These are phyloP conservation scores for Byssoonygena ceratinophila DNA, from an alignment of 2,329 filamentous ascomycete genomes.

Conservation along the genomic window DNA sequence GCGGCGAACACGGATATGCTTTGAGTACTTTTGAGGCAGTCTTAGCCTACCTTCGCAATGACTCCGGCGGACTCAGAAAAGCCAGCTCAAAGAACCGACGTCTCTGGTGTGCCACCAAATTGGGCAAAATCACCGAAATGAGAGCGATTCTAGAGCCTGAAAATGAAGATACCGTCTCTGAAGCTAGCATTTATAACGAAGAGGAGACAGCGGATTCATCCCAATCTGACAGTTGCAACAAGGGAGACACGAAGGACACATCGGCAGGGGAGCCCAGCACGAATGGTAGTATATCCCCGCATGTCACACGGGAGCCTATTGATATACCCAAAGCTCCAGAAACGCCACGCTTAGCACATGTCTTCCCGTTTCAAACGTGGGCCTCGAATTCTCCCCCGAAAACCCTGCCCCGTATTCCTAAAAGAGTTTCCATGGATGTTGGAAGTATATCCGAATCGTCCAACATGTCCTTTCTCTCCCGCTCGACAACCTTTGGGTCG, in stretches of 20 bases:
- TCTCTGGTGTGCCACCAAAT: slow-evolving; percentile 74
- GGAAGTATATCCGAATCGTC: slow-evolving; percentile 81
- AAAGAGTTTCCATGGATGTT: slow-evolving; percentile 81
- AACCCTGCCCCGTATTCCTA: slow-evolving; percentile 46
- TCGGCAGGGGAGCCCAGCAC: slow-evolving; percentile 20
- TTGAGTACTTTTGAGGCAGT: slow-evolving; percentile 94
- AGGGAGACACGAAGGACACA: slow-evolving; percentile 19
- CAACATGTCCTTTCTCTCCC: slow-evolving; percentile 69
- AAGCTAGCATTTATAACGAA: slow-evolving; percentile 33
- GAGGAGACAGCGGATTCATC: slow-evolving; percentile 14
- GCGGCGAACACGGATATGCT: slow-evolving; percentile 89
- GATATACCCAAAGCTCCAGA: slow-evolving; percentile 20
- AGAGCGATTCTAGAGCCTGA: slow-evolving; percentile 69
- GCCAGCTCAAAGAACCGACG: slow-evolving; percentile 77
- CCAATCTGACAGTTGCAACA: not conserved
- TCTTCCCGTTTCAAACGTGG: slow-evolving; percentile 77
- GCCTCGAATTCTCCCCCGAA: slow-evolving; percentile 34
- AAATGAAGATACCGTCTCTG: slow-evolving; percentile 31
- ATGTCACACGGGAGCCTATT: slow-evolving; percentile 8
- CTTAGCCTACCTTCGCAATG: slow-evolving; percentile 70
- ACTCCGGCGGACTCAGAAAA: slow-evolving; percentile 69
- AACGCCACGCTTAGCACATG: slow-evolving; percentile 54
- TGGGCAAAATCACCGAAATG: slow-evolving; percentile 65
- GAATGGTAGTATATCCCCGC: slow-evolving; percentile 6
- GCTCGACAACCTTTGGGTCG: slow-evolving; percentile 67